A percentile compares a stretch with the other conserved stretches of the same genome.
phyloP scores from a whole-genome alignment of 805 yeast species.

The Lachancea waltii region DNA sequence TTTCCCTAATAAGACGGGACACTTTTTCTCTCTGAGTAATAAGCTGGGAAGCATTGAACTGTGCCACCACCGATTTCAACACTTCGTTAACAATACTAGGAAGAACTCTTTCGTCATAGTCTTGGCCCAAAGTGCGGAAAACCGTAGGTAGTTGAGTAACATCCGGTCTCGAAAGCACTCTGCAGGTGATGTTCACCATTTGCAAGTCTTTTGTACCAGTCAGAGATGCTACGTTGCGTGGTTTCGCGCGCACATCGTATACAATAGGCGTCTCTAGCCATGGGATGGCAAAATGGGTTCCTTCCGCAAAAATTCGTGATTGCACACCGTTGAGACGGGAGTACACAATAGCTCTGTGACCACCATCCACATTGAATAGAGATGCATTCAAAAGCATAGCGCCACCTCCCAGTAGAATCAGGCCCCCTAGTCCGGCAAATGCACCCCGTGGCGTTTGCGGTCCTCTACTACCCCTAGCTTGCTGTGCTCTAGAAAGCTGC shows the following conservation, averaged over 20 bases:
- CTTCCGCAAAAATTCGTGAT: constrained; percentile 79
- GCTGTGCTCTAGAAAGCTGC: constrained; percentile 38
- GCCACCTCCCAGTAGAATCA: constrained; percentile 52
- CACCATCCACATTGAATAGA: constrained; percentile 91
- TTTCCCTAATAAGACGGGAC: constrained; percentile 84
- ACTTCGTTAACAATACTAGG: constrained; percentile 99
- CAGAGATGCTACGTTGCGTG: constrained; percentile 89
- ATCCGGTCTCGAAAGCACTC: constrained; percentile 89
- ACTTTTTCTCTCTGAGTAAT: constrained; percentile 99
- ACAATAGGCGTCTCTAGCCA: constrained; percentile 91
- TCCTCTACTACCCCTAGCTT: constrained; percentile 34
- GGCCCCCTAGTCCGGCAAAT: constrained; percentile 59
- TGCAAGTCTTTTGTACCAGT: constrained; percentile 98
- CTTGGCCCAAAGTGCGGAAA: constrained; percentile 86
- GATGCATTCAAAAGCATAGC: constrained; percentile 48
- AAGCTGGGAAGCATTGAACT: constrained; percentile 95
- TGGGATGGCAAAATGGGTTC: constrained; percentile 90
- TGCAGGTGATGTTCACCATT: constrained; percentile 98
- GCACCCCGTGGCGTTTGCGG: constrained; percentile 42
- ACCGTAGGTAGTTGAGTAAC: constrained; percentile 71
- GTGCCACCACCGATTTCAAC: constrained; percentile 93
- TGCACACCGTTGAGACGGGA: constrained; percentile 82
- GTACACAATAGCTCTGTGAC: constrained; percentile 94
- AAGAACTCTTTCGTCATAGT: constrained; percentile 93
- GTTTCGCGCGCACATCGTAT: constrained; percentile 94